Percentiles rank a stretch among this genome's conserved stretches.
These are phyloP conservation scores for Ophiorrhiza pumila DNA, from an alignment of 257 asterid genomes.

Conservation along the genomic window DNA sequence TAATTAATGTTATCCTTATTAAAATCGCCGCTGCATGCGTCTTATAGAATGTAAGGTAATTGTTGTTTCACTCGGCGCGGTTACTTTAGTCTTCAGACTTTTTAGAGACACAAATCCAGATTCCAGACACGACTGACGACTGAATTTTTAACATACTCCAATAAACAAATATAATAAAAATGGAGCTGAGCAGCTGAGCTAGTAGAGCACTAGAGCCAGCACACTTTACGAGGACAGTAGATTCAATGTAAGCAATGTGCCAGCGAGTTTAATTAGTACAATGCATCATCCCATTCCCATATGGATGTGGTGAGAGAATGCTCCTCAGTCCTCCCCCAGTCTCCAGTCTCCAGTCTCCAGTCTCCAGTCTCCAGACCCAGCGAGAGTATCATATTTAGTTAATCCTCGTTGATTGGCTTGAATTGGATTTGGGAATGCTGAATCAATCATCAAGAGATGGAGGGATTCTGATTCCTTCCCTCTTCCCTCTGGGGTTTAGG, in stretches of 20 bases:
- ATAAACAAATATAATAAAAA: no score
- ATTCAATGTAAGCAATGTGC: background rate
- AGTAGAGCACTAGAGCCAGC: no score
- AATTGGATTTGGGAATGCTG: slow-evolving; percentile 22
- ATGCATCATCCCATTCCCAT: slow-evolving; percentile 14
- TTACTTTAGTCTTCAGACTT: no score
- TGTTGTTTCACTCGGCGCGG: background rate
- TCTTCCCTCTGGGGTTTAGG: background rate
- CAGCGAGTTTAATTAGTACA: background rate
- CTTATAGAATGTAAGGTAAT: background rate
- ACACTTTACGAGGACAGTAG: slow-evolving; percentile 1
- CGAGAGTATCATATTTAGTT: no score
- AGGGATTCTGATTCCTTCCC: slow-evolving; percentile 19
- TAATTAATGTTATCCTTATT: background rate
- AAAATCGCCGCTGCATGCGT: background rate
- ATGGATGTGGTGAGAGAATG: slow-evolving; percentile 6
- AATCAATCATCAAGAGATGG: slow-evolving; percentile 24
- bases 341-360: no score
- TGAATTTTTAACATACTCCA: no score
- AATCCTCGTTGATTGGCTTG: slow-evolving; percentile 20
- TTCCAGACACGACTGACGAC: no score
- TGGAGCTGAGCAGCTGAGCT: no score
- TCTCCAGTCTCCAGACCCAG: no score
- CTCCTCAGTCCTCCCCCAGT: no score
- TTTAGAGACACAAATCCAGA: no score